Percentiles rank a stretch among this genome's conserved stretches.
Conservation (phyloP, 352 stramenopile genomes). For the Phytophthora tentaculata region DNA sequence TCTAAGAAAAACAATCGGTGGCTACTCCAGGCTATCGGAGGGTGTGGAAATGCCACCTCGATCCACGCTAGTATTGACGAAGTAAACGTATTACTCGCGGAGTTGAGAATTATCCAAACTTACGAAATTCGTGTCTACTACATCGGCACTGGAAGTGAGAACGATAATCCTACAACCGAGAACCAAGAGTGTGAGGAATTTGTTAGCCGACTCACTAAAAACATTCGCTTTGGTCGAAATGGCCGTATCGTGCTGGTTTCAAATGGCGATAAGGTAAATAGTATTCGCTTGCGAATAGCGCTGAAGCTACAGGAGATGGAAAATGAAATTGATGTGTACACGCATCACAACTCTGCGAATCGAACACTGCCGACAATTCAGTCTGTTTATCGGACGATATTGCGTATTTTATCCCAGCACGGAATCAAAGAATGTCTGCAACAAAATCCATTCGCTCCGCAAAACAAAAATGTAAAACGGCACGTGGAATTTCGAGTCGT, state of each 20-base stretch:
- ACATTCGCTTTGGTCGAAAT: conserved; percentile 73
- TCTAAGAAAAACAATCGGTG: conserved; percentile 59
- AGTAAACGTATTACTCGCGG: conserved; percentile 55
- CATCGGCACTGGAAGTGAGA: conserved; percentile 11
- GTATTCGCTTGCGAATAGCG: conserved; percentile 38
- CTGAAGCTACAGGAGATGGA: conserved; percentile 51
- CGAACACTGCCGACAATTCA: conserved; percentile 53
- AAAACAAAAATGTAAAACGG: conserved; percentile 54
- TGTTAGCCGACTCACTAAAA: conserved; percentile 51
- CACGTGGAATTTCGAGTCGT: conserved; percentile 59
- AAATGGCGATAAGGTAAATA: not conserved
- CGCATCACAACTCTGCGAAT: conserved; percentile 33
- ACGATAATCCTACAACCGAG: conserved; percentile 5
- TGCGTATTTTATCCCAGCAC: conserved; percentile 52
- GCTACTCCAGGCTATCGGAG: conserved; percentile 57
- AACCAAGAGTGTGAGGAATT: conserved; percentile 46
- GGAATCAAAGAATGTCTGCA: conserved; percentile 76
- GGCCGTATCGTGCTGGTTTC: conserved; percentile 51
- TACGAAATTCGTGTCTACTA: conserved; percentile 66
- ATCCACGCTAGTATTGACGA: conserved; percentile 61
- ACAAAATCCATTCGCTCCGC: conserved; percentile 59
- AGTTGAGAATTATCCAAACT: conserved; percentile 59
- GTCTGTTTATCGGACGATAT: conserved; percentile 54
- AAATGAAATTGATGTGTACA: conserved; percentile 53
- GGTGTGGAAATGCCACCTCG: conserved; percentile 44